A percentile compares a stretch with the other conserved stretches of the same genome.
Evolutionary conservation across 1,284 basidiomycete species (phyloP).

Genomic region (Boletellus dicymbophilus): DNA sequence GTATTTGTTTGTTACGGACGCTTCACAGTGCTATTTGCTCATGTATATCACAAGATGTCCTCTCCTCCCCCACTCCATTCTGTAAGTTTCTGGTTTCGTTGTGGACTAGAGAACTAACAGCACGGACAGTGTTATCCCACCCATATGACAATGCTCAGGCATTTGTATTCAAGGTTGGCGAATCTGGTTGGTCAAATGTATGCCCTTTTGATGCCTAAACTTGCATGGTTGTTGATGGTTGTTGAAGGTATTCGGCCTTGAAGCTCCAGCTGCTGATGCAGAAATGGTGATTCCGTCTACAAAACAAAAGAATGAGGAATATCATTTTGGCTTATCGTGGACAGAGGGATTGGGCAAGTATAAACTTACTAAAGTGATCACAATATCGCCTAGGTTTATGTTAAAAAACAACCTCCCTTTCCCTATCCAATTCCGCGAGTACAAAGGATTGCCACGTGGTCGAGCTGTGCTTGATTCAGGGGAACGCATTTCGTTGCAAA

Average conservation of each 20-base stretch:
- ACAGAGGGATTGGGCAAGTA: conserved; percentile 95
- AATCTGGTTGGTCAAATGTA: conserved; percentile 92
- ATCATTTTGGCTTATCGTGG: conserved; percentile 91
- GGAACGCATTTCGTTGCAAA: conserved; percentile 72
- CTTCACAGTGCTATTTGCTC: conserved; percentile 2
- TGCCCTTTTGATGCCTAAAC: background rate
- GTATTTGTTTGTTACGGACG: conserved; percentile 39
- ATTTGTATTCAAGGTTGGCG: conserved; percentile 82
- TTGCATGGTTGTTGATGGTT: conserved; percentile 3
- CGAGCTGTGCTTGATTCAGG: conserved; percentile 69
- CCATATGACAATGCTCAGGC: conserved; percentile 82
- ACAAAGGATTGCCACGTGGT: conserved; percentile 72
- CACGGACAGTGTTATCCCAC: conserved; percentile 82
- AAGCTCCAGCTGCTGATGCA: conserved; percentile 90
- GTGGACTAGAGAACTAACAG: conserved; percentile 37
- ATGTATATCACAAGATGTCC: conserved; percentile 45
- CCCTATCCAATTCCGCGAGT: conserved; percentile 82
- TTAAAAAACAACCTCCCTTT: conserved; percentile 81
- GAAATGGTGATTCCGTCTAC: conserved; percentile 78
- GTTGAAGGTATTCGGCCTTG: conserved; percentile 76
- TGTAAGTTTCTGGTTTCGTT: conserved; percentile 52
- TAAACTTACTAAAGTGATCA: conserved; percentile 95
- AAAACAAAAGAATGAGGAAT: conserved; percentile 72
- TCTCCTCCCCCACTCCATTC: conserved; percentile 69
- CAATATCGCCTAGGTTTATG: conserved; percentile 89